Base-by-base conservation (phyloP, 2,329 filamentous ascomycete species). In the Chrysosporium queenslandicum region DNA sequence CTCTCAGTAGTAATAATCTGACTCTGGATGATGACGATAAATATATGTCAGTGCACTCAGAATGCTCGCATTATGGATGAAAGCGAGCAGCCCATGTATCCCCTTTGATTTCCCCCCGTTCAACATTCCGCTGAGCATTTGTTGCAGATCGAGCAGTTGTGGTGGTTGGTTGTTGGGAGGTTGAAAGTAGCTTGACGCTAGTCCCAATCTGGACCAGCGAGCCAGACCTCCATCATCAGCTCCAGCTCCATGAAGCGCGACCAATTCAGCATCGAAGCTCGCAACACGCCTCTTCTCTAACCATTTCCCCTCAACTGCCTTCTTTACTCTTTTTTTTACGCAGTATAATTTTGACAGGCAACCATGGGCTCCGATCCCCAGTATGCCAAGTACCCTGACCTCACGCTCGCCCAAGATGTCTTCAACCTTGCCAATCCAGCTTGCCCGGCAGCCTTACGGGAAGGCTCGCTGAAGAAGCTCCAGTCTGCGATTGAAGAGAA, bases 401-500 rank as follows among this genome's bases (percentile, higher is more conserved):
- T 84, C 63, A 70, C 76, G 57, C 75, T 84, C 63, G 77, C 81
- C 53, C 81, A 83, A 71, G 74, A 81, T 71, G 79, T 84, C 70
- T 84, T 84, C 74, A 78, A 80, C 63, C 72, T 84, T 66, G 80
- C 79, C 59, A 82, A 81, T 65, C 77, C 78, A 63, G 73, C 77
- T 60, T 75, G 77, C 60, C 66, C 76, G 46, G 66, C 73, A 57
- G 58, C 71, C 29, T 68, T 74, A 57, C 79, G 77, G 64, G 73
- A 82, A 63, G 65, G 71, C 30, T 80, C 81, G 30, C 69, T 83
- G 60, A 75, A 78, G 62, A 75, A 76, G 55, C 71, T 84, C 50
- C 79, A 83, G 73, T 72, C 81, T 77, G 80, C 75, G 59, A 83
- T 84, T 66, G 68, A 69, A 54, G 76, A 82, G 63, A 71, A 81